Evolutionary conservation across 306 rosid species (phyloP).

Genomic region (Arachis stenosperma): DNA sequence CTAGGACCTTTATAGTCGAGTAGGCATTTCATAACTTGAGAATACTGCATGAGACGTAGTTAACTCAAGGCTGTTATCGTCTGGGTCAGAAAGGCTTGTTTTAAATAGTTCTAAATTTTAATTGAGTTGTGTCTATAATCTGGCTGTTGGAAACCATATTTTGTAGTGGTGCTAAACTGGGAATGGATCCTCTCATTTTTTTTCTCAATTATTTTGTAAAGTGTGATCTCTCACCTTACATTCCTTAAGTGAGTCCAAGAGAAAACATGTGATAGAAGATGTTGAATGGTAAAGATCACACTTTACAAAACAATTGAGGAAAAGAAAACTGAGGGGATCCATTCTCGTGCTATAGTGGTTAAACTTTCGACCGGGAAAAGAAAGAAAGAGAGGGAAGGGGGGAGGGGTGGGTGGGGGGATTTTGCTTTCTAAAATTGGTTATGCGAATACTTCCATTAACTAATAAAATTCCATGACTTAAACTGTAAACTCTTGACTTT

Average conservation of each 20-base stretch:
- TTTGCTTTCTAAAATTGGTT: constrained; percentile 7
- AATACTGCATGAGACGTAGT: background rate
- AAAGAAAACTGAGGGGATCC: too few relatives aligned
- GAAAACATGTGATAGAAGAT: too few relatives aligned
- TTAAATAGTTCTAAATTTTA: constrained; percentile 17
- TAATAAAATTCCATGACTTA: background rate
- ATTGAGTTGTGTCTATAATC: background rate
- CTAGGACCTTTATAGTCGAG: background rate
- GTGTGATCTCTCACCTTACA: too few relatives aligned
- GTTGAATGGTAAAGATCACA: too few relatives aligned
- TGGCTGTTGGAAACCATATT: constrained; percentile 16
- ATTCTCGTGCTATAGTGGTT: too few relatives aligned
- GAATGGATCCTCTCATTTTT: too few relatives aligned
- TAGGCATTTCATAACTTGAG: background rate
- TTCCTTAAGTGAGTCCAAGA: too few relatives aligned
- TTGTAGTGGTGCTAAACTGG: constrained; percentile 11
- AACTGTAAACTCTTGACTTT: constrained; percentile 26
- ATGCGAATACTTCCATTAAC: background rate
- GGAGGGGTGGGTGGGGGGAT: background rate
- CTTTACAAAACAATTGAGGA: too few relatives aligned
- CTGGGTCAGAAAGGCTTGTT: constrained; percentile 13
- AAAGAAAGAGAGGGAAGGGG: too few relatives aligned
- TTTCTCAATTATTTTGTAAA: too few relatives aligned
- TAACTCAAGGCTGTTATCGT: constrained; percentile 27
- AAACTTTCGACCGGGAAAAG: too few relatives aligned